Evolutionary conservation across 345 rosid genomes (phyloP).

Genomic region (Mangifera indica): DNA sequence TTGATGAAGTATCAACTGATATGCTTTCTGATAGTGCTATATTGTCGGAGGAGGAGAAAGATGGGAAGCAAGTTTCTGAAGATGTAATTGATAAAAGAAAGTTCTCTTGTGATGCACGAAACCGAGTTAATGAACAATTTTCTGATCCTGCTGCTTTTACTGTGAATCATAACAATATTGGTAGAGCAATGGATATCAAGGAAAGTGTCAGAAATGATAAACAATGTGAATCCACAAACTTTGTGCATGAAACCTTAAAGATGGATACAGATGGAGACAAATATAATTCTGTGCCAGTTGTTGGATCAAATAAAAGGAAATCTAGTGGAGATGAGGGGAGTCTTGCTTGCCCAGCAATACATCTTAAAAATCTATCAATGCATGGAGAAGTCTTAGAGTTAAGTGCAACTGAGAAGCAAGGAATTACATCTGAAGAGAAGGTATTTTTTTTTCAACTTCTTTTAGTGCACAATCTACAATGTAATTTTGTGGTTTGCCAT

Average conservation of each 20-base stretch:
- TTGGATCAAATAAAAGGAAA: slow-evolving; percentile 27
- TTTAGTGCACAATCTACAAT: slow-evolving; percentile 1
- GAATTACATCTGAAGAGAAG: slow-evolving; percentile 34
- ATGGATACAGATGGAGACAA: slow-evolving; percentile 13
- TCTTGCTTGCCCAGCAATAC: slow-evolving; percentile 16
- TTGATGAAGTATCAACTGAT: slow-evolving; percentile 22
- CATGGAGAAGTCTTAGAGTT: slow-evolving; percentile 21
- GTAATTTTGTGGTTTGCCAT: background rate
- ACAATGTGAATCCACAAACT: slow-evolving; percentile 23
- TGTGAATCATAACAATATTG: slow-evolving; percentile 2
- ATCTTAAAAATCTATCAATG: slow-evolving; percentile 7
- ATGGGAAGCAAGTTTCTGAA: slow-evolving; percentile 30
- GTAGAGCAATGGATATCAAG: slow-evolving; percentile 16
- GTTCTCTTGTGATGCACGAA: slow-evolving; percentile 20
- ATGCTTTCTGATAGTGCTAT: slow-evolving; percentile 28
- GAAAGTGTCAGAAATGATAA: slow-evolving; percentile 19
- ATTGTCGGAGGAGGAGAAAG: slow-evolving; percentile 24
- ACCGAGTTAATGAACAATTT: slow-evolving; percentile 17
- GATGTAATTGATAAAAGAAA: slow-evolving; percentile 20
- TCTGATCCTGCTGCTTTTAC: slow-evolving; percentile 13
- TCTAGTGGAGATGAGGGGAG: slow-evolving; percentile 18
- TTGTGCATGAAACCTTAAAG: slow-evolving; percentile 21
- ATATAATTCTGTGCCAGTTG: background rate
- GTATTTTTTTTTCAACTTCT: slow-evolving; percentile 28
- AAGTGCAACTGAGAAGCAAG: slow-evolving; percentile 24